Conservation (phyloP, 176 grass and related monocot genomes). For the Lolium rigidum region DNA sequence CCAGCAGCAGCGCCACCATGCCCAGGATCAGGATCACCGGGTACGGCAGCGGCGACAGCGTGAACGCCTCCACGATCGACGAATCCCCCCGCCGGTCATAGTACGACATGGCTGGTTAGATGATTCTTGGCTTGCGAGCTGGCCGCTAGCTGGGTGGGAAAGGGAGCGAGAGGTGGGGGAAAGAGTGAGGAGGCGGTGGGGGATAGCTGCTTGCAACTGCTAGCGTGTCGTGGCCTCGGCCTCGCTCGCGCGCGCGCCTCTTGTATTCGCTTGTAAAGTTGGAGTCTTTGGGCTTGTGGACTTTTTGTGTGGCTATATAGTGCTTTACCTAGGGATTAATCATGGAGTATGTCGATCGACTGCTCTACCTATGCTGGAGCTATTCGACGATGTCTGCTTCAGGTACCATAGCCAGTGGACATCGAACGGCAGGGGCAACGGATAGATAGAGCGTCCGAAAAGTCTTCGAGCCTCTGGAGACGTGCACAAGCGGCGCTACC, state of each 20-base stretch:
- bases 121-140: conserved; percentile 21
- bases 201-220: conserved; percentile 48
- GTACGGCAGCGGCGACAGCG: conserved; percentile 76
- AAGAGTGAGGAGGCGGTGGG: neutral
- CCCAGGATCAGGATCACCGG: conserved; percentile 81
- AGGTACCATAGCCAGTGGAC: neutral
- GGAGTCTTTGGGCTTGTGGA: neutral
- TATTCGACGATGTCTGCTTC: neutral
- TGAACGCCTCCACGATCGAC: conserved; percentile 75
- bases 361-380: neutral
- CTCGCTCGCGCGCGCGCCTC: neutral
- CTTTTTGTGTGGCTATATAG: neutral
- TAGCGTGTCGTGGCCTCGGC: neutral
- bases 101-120: conserved; percentile 57
- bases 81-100: conserved; percentile 63
- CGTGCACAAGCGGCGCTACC: neutral
- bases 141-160: neutral
- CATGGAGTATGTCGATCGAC: neutral
- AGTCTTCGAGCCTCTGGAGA: neutral
- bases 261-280: neutral
- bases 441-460: neutral
- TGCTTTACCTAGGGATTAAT: neutral
- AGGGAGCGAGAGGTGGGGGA: neutral
- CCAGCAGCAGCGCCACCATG: conserved; percentile 69
- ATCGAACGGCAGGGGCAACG: neutral